Evolutionary conservation across 2,329 filamentous ascomycete genomes (phyloP), one percentile per base, ranked within the genome.

Genomic region (Neonectria neomacrospora): DNA sequence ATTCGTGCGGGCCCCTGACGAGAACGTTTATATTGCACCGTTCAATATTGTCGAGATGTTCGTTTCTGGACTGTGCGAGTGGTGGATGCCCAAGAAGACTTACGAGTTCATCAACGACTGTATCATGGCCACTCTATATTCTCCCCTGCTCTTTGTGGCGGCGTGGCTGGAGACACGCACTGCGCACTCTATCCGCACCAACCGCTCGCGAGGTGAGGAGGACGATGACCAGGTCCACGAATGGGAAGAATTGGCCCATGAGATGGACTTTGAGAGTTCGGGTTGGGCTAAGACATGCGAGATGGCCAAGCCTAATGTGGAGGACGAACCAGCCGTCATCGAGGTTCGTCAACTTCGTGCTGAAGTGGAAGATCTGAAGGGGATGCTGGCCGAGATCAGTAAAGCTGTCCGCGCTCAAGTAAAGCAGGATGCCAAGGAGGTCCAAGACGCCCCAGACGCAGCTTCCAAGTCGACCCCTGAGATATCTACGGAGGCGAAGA

Each of bases 1-100:
- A 73, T 99, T 97, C 73, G 93, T 98, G 18, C 92, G 96, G 52
- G 96, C 96, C 0, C 96, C 96, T 0, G 96, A 99, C 72, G 96
- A 99, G 78, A 99, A 99, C 71, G 96, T 99, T 58, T 99, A 96
- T 80, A 97, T 99, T 73, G 90, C 96, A 0, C 96, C 96, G 0
- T 92, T 99, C 79, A 99, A 99, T 77, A 85, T 99, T 2, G 86
- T 99, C 64, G 96, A 99, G 77, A 89, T 98, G 18, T 83, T 97
- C 65, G 82, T 87, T 64, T 86, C 97, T 3, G 86, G 91, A 41
- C 74, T 96, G 0, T 90, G 97, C 56, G 96, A 98, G 81, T 99
- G 96, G 96, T 99, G 95, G 96, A 85, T 99, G 83, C 81, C 87
- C n/a, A 87, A 88, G 65, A 73, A 82, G 7, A 78, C 78, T 2